Percentiles rank a stretch among this genome's conserved stretches.
These are phyloP conservation scores for Radiomyces spectabilis DNA, from an alignment of 192 early-diverging fungal species.

Conservation along the genomic window DNA sequence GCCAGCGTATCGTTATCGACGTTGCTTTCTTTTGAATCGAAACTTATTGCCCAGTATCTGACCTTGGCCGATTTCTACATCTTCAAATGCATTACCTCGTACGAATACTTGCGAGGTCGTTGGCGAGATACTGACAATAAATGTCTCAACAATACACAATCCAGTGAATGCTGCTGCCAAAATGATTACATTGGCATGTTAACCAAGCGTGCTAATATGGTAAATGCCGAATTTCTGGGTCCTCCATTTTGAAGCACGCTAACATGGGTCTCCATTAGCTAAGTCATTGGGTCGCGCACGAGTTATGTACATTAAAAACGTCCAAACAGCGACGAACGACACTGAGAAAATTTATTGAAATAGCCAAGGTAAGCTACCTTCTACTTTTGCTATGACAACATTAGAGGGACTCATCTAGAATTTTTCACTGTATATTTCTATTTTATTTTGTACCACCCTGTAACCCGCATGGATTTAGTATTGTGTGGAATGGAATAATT, in stretches of 20 bases:
- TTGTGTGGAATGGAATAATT: constrained; percentile 51
- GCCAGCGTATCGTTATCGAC: constrained; percentile 5
- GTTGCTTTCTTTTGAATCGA: constrained; percentile 5
- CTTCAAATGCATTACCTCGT: constrained; percentile 26
- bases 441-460: background rate
- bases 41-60: constrained; percentile 28
- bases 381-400: background rate
- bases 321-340: constrained; percentile 9
- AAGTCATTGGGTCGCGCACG: constrained; percentile 27
- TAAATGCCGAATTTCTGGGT: background rate
- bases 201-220: constrained; percentile 31
- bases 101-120: constrained; percentile 18
- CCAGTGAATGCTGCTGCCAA: background rate
- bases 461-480: no score
- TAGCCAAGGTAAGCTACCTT: constrained; percentile 18
- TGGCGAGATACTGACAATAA: constrained; percentile 1
- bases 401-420: no score
- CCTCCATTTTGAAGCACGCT: background rate
- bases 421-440: background rate
- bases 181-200: constrained; percentile 24
- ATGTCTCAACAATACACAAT: no score
- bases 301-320: constrained; percentile 1
- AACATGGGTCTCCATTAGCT: constrained; percentile 7
- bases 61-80: constrained; percentile 35
- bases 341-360: constrained; percentile 22